Conservation (phyloP, 768 basidiomycete species). For the Cyclocybe cylindracea region DNA sequence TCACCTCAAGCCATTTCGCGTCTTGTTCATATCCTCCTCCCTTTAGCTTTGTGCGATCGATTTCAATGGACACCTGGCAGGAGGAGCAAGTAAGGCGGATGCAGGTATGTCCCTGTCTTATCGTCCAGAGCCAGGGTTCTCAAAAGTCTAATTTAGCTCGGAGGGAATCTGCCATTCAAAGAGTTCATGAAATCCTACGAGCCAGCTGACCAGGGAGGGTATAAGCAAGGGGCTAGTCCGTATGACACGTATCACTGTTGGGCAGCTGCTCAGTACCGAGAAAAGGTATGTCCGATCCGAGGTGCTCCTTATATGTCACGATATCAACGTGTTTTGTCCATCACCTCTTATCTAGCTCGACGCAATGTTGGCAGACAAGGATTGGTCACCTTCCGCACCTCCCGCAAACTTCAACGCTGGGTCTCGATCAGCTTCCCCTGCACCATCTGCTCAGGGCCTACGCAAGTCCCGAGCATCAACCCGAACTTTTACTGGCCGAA, state of each 20-base stretch:
- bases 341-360: slow-evolving; percentile 61
- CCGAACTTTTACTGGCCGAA: slow-evolving; percentile 52
- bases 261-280: slow-evolving; percentile 93
- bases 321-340: slow-evolving; percentile 10
- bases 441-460: slow-evolving; percentile 76
- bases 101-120: slow-evolving; percentile 57
- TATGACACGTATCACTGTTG: slow-evolving; percentile 89
- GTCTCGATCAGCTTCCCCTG: slow-evolving; percentile 47
- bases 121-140: slow-evolving; percentile 1
- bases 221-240: slow-evolving; percentile 57
- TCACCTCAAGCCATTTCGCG: slow-evolving; percentile 11
- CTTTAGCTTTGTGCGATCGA: slow-evolving; percentile 82
- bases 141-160: slow-evolving; percentile 51
- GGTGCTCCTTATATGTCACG: slow-evolving; percentile 5
- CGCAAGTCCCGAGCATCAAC: slow-evolving; percentile 82
- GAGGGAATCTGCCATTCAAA: slow-evolving; percentile 85
- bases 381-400: slow-evolving; percentile 79
- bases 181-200: slow-evolving; percentile 74
- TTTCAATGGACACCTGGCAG: slow-evolving; percentile 98
- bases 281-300: slow-evolving; percentile 64
- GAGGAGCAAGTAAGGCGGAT: slow-evolving; percentile 86
- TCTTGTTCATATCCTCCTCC: slow-evolving; percentile 22
- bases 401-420: slow-evolving; percentile 47
- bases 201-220: slow-evolving; percentile 68
- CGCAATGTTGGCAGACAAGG: slow-evolving; percentile 67